Percentiles rank a stretch among this genome's conserved stretches.
Conservation (phyloP, 495 filamentous ascomycete genomes). For the Penicillium roqueforti region DNA sequence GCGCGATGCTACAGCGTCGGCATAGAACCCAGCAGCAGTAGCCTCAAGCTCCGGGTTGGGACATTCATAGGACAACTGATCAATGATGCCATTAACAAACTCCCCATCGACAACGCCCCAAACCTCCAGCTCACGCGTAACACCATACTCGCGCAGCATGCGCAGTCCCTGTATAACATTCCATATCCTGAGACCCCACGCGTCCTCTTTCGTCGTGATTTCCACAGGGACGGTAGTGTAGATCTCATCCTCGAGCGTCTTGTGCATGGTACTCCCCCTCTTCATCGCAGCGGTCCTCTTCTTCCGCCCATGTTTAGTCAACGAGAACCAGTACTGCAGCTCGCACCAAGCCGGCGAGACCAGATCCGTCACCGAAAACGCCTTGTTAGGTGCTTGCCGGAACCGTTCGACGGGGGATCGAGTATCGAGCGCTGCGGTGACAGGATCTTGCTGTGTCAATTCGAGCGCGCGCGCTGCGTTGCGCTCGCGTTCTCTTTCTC, state of each 20-base stretch:
- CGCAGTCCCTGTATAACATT: slow-evolving; percentile 86
- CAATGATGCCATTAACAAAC: slow-evolving; percentile 84
- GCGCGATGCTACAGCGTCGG: slow-evolving; percentile 30
- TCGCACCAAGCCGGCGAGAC: slow-evolving; percentile 93
- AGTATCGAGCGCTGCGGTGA: slow-evolving; percentile 27
- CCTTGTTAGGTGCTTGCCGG: slow-evolving; percentile 67
- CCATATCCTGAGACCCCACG: slow-evolving; percentile 79
- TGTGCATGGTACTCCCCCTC: slow-evolving; percentile 70
- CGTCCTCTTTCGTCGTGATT: slow-evolving; percentile 72
- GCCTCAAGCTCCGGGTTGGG: slow-evolving; percentile 68
- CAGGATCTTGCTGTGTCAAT: slow-evolving; percentile 24
- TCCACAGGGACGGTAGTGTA: slow-evolving; percentile 70
- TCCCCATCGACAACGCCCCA: slow-evolving; percentile 84
- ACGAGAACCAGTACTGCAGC: slow-evolving; percentile 83
- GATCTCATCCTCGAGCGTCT: slow-evolving; percentile 78
- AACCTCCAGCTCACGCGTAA: slow-evolving; percentile 87
- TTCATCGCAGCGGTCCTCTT: slow-evolving; percentile 77
- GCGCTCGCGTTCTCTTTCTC: slow-evolving; percentile 39
- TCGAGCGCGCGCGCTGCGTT: slow-evolving; percentile 24
- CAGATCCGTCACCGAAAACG: slow-evolving; percentile 86
- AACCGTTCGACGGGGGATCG: slow-evolving; percentile 70
- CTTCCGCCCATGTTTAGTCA: slow-evolving; percentile 72
- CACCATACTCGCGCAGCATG: slow-evolving; percentile 67
- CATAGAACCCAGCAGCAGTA: slow-evolving; percentile 35
- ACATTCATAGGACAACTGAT: slow-evolving; percentile 74